These are phyloP conservation scores for Pleurotus tuoliensis DNA, from an alignment of 768 basidiomycete species.

Conservation along the genomic window DNA sequence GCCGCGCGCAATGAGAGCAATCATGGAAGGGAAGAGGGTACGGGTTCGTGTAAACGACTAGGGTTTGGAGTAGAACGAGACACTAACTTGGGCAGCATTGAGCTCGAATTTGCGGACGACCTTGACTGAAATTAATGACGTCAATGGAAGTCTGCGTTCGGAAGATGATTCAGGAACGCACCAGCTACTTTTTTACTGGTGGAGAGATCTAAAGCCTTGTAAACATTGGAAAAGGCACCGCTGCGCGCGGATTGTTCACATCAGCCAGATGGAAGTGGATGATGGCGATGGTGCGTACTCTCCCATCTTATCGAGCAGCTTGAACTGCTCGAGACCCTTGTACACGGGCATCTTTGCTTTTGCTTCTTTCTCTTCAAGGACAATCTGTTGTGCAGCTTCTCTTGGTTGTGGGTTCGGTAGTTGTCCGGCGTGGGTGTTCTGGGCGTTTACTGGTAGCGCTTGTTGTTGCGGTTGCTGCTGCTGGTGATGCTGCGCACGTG, in stretches of 20 bases:
- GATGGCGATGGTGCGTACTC: constrained; percentile 56
- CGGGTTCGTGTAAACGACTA: constrained; percentile 7
- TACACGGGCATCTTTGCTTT: constrained; percentile 81
- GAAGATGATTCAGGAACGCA: constrained; percentile 28
- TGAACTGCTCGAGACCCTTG: constrained; percentile 79
- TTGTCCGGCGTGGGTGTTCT: constrained; percentile 8
- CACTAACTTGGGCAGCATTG: constrained; percentile 85
- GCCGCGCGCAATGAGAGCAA: constrained; percentile 31
- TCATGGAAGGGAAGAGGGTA: constrained; percentile 19
- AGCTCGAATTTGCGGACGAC: constrained; percentile 93
- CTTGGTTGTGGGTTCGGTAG: constrained; percentile 22
- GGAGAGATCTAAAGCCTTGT: constrained; percentile 78
- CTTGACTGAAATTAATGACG: constrained; percentile 57
- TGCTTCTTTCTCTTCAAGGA: constrained; percentile 70
- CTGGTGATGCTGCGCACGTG: constrained; percentile 26
- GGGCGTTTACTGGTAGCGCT: constrained; percentile 17
- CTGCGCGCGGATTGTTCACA: constrained; percentile 30
- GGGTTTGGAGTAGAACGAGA: constrained; percentile 17
- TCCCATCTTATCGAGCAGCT: constrained; percentile 84
- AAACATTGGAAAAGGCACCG: constrained; percentile 99
- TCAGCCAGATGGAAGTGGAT: constrained; percentile 14
- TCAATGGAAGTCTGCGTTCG: constrained; percentile 10
- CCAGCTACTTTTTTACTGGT: constrained; percentile 82
- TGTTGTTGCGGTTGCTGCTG: constrained; percentile 17
- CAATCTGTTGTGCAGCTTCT: constrained; percentile 61